A percentile compares a stretch with the other conserved stretches of the same genome.
These are phyloP conservation scores for Aphanomyces stellatus DNA, from an alignment of 352 stramenopile genomes.

Conservation along the genomic window DNA sequence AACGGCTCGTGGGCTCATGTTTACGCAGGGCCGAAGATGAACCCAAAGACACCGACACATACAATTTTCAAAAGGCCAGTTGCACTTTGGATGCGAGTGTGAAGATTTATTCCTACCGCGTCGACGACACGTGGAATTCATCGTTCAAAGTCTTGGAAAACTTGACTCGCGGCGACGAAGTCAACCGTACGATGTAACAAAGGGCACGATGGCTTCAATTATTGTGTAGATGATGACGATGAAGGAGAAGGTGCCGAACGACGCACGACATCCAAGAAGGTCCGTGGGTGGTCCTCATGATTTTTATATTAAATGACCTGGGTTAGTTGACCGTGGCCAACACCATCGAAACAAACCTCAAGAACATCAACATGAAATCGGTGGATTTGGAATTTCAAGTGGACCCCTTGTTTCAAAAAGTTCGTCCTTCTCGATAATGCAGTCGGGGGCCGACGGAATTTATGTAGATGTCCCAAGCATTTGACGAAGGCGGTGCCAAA, in stretches of 20 bases:
- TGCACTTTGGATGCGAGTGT: slow-evolving; percentile 97
- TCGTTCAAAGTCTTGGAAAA: slow-evolving; percentile 98
- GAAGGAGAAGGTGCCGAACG: slow-evolving; percentile 19
- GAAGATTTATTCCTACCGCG: slow-evolving; percentile 98
- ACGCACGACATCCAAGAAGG: slow-evolving; percentile 20
- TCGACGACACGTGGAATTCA: slow-evolving; percentile 96
- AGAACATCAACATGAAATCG: slow-evolving; percentile 80
- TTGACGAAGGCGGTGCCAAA: slow-evolving; percentile 88
- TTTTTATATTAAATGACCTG: neutral
- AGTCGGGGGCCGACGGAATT: neutral
- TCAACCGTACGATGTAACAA: neutral
- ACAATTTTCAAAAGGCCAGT: slow-evolving; percentile 97
- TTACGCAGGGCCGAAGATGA: slow-evolving; percentile 25
- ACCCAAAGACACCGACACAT: slow-evolving; percentile 42
- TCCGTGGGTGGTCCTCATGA: neutral
- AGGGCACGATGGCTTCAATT: neutral
- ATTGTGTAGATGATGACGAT: slow-evolving; percentile 27
- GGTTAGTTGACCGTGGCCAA: slow-evolving; percentile 29
- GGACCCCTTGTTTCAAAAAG: slow-evolving; percentile 88
- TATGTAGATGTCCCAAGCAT: slow-evolving; percentile 76
- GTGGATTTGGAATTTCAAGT: slow-evolving; percentile 83
- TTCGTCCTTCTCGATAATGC: slow-evolving; percentile 6
- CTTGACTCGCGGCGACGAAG: slow-evolving; percentile 78
- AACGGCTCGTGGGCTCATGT: neutral
- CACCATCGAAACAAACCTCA: slow-evolving; percentile 83